Evolutionary conservation across 495 filamentous ascomycete genomes (phyloP).

Genomic region (Lasiosphaeria hispida): DNA sequence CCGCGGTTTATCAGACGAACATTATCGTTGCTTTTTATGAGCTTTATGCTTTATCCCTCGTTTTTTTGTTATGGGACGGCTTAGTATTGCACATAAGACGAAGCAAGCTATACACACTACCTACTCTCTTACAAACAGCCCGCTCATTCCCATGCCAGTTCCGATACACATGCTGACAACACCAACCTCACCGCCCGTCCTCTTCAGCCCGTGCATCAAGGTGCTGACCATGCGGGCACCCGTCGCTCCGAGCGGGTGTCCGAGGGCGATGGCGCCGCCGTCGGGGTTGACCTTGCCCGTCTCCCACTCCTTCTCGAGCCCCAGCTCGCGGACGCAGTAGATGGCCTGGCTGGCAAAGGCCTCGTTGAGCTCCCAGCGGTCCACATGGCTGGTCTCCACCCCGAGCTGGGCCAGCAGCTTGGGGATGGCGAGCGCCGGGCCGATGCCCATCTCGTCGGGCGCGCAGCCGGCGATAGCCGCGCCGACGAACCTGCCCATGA

Average conservation of each 20-base stretch:
- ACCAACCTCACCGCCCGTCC: slow-evolving; percentile 60
- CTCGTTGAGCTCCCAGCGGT: slow-evolving; percentile 96
- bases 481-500: slow-evolving; percentile 78
- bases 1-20: too few species aligned
- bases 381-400: slow-evolving; percentile 64
- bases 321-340: slow-evolving; percentile 73
- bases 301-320: slow-evolving; percentile 58
- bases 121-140: slow-evolving; percentile 79
- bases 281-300: slow-evolving; percentile 79
- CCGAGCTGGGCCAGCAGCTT: slow-evolving; percentile 67
- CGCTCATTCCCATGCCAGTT: slow-evolving; percentile 90
- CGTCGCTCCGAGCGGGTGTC: slow-evolving; percentile 90
- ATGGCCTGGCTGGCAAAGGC: slow-evolving; percentile 89
- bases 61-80: too few species aligned
- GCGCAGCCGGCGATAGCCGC: slow-evolving; percentile 70
- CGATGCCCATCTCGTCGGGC: slow-evolving; percentile 93
- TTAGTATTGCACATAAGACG: not conserved
- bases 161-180: slow-evolving; percentile 88
- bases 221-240: slow-evolving; percentile 80
- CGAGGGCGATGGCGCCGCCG: slow-evolving; percentile 89
- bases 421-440: slow-evolving; percentile 81
- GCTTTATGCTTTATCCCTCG: too few species aligned
- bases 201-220: slow-evolving; percentile 62
- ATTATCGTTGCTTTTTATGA: too few species aligned
- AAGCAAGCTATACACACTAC: not conserved